phyloP scores from a whole-genome alignment of 129 eudicot genomes.

The Artemisia tridentata region DNA sequence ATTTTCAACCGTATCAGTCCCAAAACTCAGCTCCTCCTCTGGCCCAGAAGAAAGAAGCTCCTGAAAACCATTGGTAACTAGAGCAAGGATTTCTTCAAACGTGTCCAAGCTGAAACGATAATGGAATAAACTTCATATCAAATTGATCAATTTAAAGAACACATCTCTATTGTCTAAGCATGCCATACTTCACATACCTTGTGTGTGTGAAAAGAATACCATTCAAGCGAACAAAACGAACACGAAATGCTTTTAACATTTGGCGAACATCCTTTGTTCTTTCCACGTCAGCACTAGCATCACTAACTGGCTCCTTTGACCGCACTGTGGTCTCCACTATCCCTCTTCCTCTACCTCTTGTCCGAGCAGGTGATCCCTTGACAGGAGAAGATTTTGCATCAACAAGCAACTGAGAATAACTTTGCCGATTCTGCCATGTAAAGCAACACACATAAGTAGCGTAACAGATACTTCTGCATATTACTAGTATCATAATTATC shows the following conservation, averaged over 20 bases:
- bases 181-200: constrained; percentile 34
- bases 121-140: background rate
- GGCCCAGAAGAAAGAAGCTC: constrained; percentile 55
- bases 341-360: constrained; percentile 34
- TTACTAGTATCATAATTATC: background rate
- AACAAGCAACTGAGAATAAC: constrained; percentile 42
- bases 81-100: constrained; percentile 46
- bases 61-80: constrained; percentile 39
- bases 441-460: background rate
- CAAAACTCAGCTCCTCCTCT: constrained; percentile 48
- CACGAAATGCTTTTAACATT: constrained; percentile 43
- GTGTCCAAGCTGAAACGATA: constrained; percentile 51
- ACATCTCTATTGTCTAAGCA: background rate
- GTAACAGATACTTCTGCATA: background rate
- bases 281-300: constrained; percentile 20
- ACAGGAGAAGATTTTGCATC: constrained; percentile 31
- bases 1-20: constrained; percentile 38
- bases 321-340: constrained; percentile 20
- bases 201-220: constrained; percentile 68
- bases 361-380: constrained; percentile 28
- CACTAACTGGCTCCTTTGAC: constrained; percentile 30
- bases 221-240: constrained; percentile 54
- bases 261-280: constrained; percentile 30
- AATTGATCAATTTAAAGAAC: background rate
- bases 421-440: constrained; percentile 56